These are phyloP conservation scores for Suillus bovinus DNA, from an alignment of 768 basidiomycete genomes.

Conservation along the genomic window DNA sequence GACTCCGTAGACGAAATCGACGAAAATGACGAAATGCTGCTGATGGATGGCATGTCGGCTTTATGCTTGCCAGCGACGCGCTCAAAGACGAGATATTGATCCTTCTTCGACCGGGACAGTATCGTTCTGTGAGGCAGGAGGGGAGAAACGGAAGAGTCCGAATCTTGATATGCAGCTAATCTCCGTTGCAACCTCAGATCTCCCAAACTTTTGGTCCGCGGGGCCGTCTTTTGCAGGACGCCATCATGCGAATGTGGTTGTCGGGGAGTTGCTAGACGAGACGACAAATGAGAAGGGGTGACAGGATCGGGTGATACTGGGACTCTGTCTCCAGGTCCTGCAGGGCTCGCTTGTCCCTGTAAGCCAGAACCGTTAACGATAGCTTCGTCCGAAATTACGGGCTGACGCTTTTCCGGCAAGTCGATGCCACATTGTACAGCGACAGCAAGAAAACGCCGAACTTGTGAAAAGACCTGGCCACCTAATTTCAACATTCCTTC, in stretches of 20 bases:
- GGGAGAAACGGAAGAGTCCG: slow-evolving; percentile 35
- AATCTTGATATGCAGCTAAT: slow-evolving; percentile 36
- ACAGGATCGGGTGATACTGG: slow-evolving; percentile 13
- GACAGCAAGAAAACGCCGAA: slow-evolving; percentile 76
- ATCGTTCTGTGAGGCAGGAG: slow-evolving; percentile 35
- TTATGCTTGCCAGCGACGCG: slow-evolving; percentile 42
- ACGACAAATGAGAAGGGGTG: slow-evolving; percentile 12
- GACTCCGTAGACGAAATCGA: slow-evolving; percentile 67
- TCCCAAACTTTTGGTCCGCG: slow-evolving; percentile 54
- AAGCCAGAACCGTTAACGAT: slow-evolving; percentile 10
- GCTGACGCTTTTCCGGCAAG: slow-evolving; percentile 53
- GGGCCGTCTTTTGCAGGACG: slow-evolving; percentile 29
- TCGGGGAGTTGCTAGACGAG: slow-evolving; percentile 32
- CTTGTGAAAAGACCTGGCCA: slow-evolving; percentile 77
- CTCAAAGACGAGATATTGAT: slow-evolving; percentile 41
- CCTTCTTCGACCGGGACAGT: slow-evolving; percentile 35
- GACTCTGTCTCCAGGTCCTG: slow-evolving; percentile 16
- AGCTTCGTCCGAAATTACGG: slow-evolving; percentile 20
- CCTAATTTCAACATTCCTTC: slow-evolving; percentile 80
- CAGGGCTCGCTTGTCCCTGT: slow-evolving; percentile 19
- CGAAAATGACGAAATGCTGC: slow-evolving; percentile 73
- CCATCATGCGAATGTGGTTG: slow-evolving; percentile 25
- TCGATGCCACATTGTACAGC: slow-evolving; percentile 75
- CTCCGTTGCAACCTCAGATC: slow-evolving; percentile 44
- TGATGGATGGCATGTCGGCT: slow-evolving; percentile 51